Percentiles rank a stretch among this genome's conserved stretches.
Evolutionary conservation across 2,329 filamentous ascomycete genomes (phyloP).

Genomic region (Penicillium sp.): DNA sequence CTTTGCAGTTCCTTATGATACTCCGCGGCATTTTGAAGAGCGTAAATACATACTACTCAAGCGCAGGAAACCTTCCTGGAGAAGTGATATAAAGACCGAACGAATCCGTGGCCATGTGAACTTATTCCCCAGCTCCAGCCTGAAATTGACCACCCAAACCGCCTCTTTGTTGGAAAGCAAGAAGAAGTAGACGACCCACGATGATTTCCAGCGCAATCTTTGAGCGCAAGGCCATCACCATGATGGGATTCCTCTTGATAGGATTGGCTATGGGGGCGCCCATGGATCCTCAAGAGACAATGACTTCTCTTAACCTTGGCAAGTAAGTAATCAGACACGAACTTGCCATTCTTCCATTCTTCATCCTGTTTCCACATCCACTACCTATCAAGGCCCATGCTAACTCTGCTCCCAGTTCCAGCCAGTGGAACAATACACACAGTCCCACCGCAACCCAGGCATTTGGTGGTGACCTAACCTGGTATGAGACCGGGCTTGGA

Average conservation of each 20-base stretch:
- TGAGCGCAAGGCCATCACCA: neutral
- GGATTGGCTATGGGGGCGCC: neutral
- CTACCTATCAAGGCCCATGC: neutral
- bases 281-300: neutral
- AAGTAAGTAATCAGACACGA: neutral
- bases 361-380: neutral
- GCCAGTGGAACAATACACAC: neutral
- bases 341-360: neutral
- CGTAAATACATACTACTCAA: too few species aligned
- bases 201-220: neutral
- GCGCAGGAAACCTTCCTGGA: too few species aligned
- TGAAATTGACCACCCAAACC: neutral
- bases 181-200: neutral
- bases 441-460: slow-evolving; percentile 39
- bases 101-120: neutral
- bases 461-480: slow-evolving; percentile 58
- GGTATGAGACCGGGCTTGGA: slow-evolving; percentile 58
- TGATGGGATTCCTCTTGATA: neutral
- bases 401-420: neutral
- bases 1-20: neutral
- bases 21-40: neutral
- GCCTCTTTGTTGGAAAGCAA: neutral
- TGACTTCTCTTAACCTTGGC: too few species aligned
- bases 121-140: too few species aligned
- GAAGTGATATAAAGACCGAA: neutral